phyloP scores from a whole-genome alignment of 2,329 filamentous ascomycete species.

The Tolypocladium tropicale region DNA sequence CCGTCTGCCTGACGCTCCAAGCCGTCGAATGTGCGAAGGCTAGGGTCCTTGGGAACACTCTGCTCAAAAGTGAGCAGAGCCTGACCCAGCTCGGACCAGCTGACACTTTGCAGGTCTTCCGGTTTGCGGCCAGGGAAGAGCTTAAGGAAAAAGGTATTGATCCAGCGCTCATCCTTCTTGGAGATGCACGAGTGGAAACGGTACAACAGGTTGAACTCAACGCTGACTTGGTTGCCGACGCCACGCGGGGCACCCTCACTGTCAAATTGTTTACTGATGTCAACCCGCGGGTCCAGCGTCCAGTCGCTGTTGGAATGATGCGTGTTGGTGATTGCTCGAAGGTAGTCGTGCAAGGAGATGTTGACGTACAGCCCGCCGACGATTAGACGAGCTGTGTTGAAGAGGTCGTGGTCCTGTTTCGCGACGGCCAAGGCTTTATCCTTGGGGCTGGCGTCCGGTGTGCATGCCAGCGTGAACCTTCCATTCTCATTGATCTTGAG shows the following conservation, averaged over 20 bases:
- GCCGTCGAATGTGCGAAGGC: constrained; percentile 35
- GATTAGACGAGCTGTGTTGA: constrained; percentile 45
- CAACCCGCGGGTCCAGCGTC: constrained; percentile 53
- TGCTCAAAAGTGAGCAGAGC: constrained; percentile 28
- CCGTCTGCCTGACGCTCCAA: constrained; percentile 38
- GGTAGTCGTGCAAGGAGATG: constrained; percentile 48
- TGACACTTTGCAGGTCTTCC: constrained; percentile 22
- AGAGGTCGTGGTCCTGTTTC: constrained; percentile 41
- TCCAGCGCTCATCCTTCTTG: constrained; percentile 51
- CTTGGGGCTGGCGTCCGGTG: constrained; percentile 12
- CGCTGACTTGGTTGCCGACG: constrained; percentile 56
- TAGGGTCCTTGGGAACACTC: constrained; percentile 30
- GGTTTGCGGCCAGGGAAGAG: constrained; percentile 24
- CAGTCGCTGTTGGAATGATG: constrained; percentile 49
- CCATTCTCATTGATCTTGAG: constrained; percentile 57
- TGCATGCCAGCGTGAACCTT: constrained; percentile 40
- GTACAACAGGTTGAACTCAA: constrained; percentile 60
- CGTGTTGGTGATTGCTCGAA: constrained; percentile 49
- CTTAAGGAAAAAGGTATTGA: constrained; percentile 40
- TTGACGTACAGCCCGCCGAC: constrained; percentile 45
- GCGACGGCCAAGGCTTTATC: constrained; percentile 22
- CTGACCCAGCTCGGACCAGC: constrained; percentile 24
- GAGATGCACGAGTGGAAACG: constrained; percentile 55
- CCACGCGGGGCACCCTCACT: constrained; percentile 40
- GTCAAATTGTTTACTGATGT: constrained; percentile 38